Evolutionary conservation across 2,329 filamentous ascomycete genomes (phyloP).

Genomic region (Lojkania enalia): DNA sequence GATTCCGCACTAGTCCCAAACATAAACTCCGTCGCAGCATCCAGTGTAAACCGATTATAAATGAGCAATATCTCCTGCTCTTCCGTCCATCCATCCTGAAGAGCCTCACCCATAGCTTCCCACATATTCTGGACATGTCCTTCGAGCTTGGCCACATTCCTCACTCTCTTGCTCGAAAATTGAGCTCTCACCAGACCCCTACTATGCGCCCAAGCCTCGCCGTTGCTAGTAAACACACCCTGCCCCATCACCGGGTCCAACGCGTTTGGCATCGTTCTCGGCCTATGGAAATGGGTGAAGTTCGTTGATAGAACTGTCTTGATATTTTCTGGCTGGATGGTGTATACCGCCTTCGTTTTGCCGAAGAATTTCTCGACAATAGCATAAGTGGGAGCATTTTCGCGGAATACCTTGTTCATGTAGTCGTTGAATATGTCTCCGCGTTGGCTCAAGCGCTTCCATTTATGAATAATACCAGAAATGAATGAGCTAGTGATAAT

Average conservation of each 20-base stretch:
- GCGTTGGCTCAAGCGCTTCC: slow-evolving; percentile 3
- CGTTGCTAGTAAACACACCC: slow-evolving; percentile 4
- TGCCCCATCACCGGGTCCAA: slow-evolving; percentile 6
- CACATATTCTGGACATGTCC: not conserved
- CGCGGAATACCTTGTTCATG: slow-evolving; percentile 5
- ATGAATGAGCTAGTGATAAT: slow-evolving; percentile 5
- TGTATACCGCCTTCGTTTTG: slow-evolving; percentile 6
- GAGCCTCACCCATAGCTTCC: not conserved
- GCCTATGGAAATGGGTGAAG: slow-evolving; percentile 5
- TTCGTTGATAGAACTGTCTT: slow-evolving; percentile 3
- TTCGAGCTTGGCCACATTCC: not conserved
- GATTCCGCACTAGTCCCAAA: slow-evolving; percentile 7
- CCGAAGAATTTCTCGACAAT: not conserved
- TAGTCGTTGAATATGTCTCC: slow-evolving; percentile 9
- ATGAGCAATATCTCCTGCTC: slow-evolving; percentile 2
- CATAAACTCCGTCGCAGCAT: slow-evolving; percentile 6
- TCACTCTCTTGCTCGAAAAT: not conserved
- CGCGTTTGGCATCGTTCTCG: slow-evolving; percentile 7
- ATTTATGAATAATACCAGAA: slow-evolving; percentile 5
- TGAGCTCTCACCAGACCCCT: slow-evolving; percentile 4
- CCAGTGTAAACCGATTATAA: slow-evolving; percentile 7
- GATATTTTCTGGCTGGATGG: slow-evolving; percentile 6
- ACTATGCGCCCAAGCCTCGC: slow-evolving; percentile 4
- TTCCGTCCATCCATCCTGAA: slow-evolving; percentile 2
- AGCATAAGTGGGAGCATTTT: slow-evolving; percentile 2